Evolutionary conservation across 192 early-diverging fungal species (phyloP).

Genomic region (Coemansia reversa): DNA sequence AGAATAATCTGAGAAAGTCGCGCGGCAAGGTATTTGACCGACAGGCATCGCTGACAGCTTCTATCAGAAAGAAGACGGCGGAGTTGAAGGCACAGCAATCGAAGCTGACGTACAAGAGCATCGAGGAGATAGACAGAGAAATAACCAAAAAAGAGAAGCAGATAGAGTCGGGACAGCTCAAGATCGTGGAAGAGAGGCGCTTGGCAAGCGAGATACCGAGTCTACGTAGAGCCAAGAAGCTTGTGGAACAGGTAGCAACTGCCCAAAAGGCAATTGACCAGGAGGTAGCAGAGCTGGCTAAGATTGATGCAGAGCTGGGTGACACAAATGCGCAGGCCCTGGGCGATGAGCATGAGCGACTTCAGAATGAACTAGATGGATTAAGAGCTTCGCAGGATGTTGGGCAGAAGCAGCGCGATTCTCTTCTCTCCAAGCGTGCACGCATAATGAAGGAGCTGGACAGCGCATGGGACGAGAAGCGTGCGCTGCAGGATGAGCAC

Average conservation of each 20-base stretch:
- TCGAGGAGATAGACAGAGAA: slow-evolving; percentile 74
- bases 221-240: slow-evolving; percentile 46
- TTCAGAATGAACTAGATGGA: slow-evolving; percentile 70
- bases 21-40: slow-evolving; percentile 72
- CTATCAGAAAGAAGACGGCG: slow-evolving; percentile 77
- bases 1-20: slow-evolving; percentile 65
- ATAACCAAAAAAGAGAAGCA: slow-evolving; percentile 74
- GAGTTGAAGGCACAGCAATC: slow-evolving; percentile 73
- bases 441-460: slow-evolving; percentile 70
- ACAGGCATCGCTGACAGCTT: slow-evolving; percentile 67
- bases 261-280: slow-evolving; percentile 75
- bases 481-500: slow-evolving; percentile 67
- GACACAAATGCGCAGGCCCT: slow-evolving; percentile 62
- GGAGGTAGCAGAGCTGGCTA: slow-evolving; percentile 65
- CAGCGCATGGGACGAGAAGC: slow-evolving; percentile 64
- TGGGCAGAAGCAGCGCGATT: slow-evolving; percentile 63
- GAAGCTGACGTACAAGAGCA: slow-evolving; percentile 77
- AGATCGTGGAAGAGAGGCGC: slow-evolving; percentile 86
- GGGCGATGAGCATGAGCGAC: slow-evolving; percentile 64
- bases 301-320: slow-evolving; percentile 57
- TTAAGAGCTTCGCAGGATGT: slow-evolving; percentile 63
- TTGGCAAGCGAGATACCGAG: slow-evolving; percentile 35
- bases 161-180: slow-evolving; percentile 72
- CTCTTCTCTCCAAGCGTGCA: slow-evolving; percentile 70
- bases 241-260: slow-evolving; percentile 77